These are phyloP conservation scores for Podaxis sp. DNA, from an alignment of 768 basidiomycete species.

Conservation along the genomic window DNA sequence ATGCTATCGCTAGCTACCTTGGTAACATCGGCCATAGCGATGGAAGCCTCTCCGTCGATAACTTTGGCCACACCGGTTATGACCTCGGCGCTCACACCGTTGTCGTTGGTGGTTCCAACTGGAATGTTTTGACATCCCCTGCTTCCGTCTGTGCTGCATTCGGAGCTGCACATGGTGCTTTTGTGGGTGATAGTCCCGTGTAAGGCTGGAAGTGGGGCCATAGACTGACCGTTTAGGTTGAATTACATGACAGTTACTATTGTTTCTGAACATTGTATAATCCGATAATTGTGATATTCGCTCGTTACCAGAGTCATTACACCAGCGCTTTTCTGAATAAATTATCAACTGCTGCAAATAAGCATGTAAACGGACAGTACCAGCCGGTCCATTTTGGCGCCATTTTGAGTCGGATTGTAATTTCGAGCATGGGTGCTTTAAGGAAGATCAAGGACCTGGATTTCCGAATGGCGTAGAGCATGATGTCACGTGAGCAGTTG, in stretches of 20 bases:
- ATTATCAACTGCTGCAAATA: not conserved
- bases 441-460: no score
- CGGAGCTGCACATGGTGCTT: not conserved
- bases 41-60: constrained; percentile 23
- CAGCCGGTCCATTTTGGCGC: not conserved
- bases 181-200: not conserved
- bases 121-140: constrained; percentile 24
- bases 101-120: constrained; percentile 35
- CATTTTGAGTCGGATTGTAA: no score
- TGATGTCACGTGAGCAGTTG: no score
- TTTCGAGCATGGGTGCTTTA: no score
- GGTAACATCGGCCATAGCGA: constrained; percentile 23
- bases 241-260: not conserved
- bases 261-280: not conserved
- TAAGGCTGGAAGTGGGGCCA: not conserved
- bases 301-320: not conserved
- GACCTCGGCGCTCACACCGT: constrained; percentile 30
- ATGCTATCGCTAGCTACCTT: constrained; percentile 23
- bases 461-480: no score
- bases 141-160: constrained; percentile 4
- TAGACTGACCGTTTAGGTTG: not conserved
- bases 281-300: not conserved
- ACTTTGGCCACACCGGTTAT: constrained; percentile 27
- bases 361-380: not conserved
- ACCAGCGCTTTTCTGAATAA: not conserved